phyloP scores from a whole-genome alignment of 805 yeast genomes.

The Metschnikowia colocasiae region DNA sequence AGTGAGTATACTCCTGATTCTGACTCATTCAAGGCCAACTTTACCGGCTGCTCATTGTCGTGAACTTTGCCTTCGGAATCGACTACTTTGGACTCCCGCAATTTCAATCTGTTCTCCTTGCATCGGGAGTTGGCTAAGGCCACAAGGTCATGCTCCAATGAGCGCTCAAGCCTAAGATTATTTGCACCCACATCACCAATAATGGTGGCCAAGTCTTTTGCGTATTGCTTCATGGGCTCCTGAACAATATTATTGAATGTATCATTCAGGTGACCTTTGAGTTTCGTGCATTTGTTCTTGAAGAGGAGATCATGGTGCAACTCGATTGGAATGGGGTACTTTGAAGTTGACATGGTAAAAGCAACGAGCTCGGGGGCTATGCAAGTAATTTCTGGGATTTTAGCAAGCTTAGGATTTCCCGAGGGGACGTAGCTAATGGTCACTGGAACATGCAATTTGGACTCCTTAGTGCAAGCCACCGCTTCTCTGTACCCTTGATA shows the following conservation, averaged over 20 bases:
- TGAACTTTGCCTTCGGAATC: slow-evolving; percentile 21
- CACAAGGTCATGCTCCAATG: slow-evolving; percentile 28
- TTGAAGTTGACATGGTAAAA: slow-evolving; percentile 29
- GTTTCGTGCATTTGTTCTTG: slow-evolving; percentile 20
- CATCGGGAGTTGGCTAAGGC: slow-evolving; percentile 29
- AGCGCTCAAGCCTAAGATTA: slow-evolving; percentile 26
- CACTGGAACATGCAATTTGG: slow-evolving; percentile 27
- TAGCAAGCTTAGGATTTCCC: slow-evolving; percentile 13
- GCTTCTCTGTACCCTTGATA: slow-evolving; percentile 5
- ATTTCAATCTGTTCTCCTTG: slow-evolving; percentile 26
- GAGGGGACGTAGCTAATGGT: slow-evolving; percentile 26
- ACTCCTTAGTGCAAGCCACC: slow-evolving; percentile 10
- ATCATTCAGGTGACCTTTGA: slow-evolving; percentile 19
- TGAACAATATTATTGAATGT: slow-evolving; percentile 32
- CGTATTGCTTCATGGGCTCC: slow-evolving; percentile 30
- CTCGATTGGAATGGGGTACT: slow-evolving; percentile 33
- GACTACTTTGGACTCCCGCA: slow-evolving; percentile 20
- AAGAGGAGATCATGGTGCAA: slow-evolving; percentile 35
- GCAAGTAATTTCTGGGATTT: slow-evolving; percentile 6
- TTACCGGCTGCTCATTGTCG: slow-evolving; percentile 1
- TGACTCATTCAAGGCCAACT: slow-evolving; percentile 5
- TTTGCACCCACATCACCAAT: slow-evolving; percentile 24
- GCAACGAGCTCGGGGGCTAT: slow-evolving; percentile 31
- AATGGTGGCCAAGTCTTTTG: slow-evolving; percentile 25
- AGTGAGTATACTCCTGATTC: slow-evolving; percentile 18